These are phyloP conservation scores for Colletotrichum sp. DNA, from an alignment of 2,329 filamentous ascomycete genomes.

Conservation along the genomic window DNA sequence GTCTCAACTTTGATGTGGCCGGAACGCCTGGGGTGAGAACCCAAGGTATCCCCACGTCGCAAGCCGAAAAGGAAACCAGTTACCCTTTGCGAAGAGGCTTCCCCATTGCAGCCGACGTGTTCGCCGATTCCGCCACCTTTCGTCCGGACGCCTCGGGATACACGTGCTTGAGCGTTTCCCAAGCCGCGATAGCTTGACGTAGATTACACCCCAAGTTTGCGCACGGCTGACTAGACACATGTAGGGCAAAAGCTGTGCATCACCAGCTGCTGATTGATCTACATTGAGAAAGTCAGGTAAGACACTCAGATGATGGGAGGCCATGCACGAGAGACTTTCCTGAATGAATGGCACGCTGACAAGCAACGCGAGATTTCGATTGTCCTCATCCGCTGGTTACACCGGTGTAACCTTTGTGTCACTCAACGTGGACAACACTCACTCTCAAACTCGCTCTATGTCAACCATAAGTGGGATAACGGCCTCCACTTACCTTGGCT, in stretches of 20 bases:
- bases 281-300: neutral
- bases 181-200: neutral
- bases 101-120: neutral
- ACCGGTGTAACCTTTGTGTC: neutral
- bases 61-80: neutral
- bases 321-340: fast-evolving
- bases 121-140: neutral
- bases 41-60: neutral
- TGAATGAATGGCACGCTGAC: neutral
- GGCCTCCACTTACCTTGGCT: neutral
- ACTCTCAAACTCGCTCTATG: neutral
- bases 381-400: neutral
- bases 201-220: neutral
- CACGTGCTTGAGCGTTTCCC: neutral
- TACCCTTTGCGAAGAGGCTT: neutral
- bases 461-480: neutral
- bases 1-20: neutral
- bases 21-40: neutral
- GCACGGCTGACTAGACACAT: neutral
- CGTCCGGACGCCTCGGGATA: neutral
- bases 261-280: neutral
- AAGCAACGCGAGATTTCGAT: neutral
- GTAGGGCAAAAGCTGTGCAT: neutral
- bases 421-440: neutral
- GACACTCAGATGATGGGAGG: fast-evolving